Base-by-base conservation (phyloP, 495 filamentous ascomycete species). In the Podospora fimiseda region DNA sequence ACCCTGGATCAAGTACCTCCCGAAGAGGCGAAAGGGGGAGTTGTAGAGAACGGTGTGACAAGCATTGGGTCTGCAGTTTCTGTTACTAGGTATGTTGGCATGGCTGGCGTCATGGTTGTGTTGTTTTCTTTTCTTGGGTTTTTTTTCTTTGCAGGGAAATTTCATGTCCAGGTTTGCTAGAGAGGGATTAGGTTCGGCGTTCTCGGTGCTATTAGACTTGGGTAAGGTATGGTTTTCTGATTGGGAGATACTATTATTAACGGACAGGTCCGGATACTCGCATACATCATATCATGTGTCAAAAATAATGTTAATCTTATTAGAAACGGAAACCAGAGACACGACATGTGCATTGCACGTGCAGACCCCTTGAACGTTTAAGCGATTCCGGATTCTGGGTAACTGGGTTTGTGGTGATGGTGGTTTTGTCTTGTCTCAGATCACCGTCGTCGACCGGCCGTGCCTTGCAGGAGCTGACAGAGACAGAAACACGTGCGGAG, bases 1-100 rank as follows among this genome's bases (percentile, higher is more conserved):
- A 7, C 38, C 59, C 0, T 59, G 63, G 45, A 64, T 74, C 36
- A 55, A 56, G 21, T 74, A 74, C 42, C 53, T 71, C 44, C 70
- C 70, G 47, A 74, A 74, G 63, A 59, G 56, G 43, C 51, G 43
- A 18, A 63, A 42, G 53, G 55, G 11, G 33, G 20, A 15, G 42
- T 24, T 55, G 36, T 52, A 22, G 30, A 27, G 11, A 9, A 33
- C n/a, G n/a, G n/a, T n/a, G n/a, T n/a, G n/a, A n/a, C n/a, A n/a
- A n/a, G n/a, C n/a, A n/a, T n/a, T n/a, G n/a, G n/a, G n/a, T n/a
- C n/a, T n/a, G 33, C 33, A 37, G 7, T 37, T 37, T 8, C n/a
- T 37, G 33, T 8, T 14, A 37, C 8, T 37, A n/a, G 33, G 33
- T 37, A 8, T 37, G 7, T 37, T 37, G 33, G 33, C n/a, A n/a